These are phyloP conservation scores for Ceratocystis colombiana DNA, from an alignment of 2,329 filamentous ascomycete species.

Conservation along the genomic window DNA sequence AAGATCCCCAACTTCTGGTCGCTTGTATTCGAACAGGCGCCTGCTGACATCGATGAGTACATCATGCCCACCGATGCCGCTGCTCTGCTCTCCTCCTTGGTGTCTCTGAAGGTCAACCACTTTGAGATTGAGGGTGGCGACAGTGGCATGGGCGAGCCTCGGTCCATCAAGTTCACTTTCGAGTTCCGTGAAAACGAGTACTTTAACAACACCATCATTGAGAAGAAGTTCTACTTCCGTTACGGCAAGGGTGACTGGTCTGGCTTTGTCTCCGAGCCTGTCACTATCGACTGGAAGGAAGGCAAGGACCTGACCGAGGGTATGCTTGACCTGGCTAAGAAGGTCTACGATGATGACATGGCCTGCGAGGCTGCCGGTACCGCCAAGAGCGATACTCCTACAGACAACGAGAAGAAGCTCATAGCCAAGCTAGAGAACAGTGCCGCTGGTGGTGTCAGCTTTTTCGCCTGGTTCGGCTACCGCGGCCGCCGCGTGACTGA, in stretches of 20 bases:
- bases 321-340: constrained; percentile 61
- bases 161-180: constrained; percentile 66
- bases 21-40: constrained; percentile 81
- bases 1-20: constrained; percentile 87
- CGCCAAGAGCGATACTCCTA: constrained; percentile 34
- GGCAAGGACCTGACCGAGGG: constrained; percentile 76
- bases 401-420: constrained; percentile 42
- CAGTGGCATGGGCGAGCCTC: constrained; percentile 59
- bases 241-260: constrained; percentile 55
- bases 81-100: constrained; percentile 59
- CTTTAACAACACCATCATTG: constrained; percentile 66
- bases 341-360: constrained; percentile 56
- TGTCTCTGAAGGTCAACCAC: constrained; percentile 60
- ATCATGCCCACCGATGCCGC: constrained; percentile 71
- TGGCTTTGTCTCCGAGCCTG: constrained; percentile 78
- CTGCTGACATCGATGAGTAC: constrained; percentile 76
- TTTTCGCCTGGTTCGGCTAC: constrained; percentile 87
- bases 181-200: constrained; percentile 72
- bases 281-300: constrained; percentile 78
- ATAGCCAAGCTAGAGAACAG: constrained; percentile 49
- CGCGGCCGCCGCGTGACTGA: constrained; percentile 58
- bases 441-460: constrained; percentile 58
- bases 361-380: constrained; percentile 36
- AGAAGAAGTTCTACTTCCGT: constrained; percentile 90
- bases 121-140: constrained; percentile 58